Evolutionary conservation across 495 filamentous ascomycete genomes (phyloP).

Genomic region (Hypoxylon perforatum): DNA sequence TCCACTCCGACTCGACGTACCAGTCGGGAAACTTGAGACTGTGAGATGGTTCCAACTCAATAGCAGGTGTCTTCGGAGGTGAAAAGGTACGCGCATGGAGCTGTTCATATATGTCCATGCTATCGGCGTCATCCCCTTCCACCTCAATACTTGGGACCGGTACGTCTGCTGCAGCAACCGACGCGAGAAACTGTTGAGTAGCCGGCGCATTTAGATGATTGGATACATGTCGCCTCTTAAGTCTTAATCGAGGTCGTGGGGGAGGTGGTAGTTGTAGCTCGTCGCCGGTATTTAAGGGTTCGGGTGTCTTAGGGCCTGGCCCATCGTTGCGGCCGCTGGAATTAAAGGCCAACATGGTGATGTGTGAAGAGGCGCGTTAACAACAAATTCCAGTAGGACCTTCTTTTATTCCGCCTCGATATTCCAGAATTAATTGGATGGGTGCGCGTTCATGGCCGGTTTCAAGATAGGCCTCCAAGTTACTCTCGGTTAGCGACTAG

Average conservation of each 20-base stretch:
- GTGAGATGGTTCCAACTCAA: conserved; percentile 48
- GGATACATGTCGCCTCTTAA: conserved; percentile 60
- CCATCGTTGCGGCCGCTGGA: conserved; percentile 50
- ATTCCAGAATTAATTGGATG: conserved; percentile 27
- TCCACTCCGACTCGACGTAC: conserved; percentile 57
- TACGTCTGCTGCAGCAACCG: conserved; percentile 66
- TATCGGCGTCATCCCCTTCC: conserved; percentile 45
- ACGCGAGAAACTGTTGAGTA: conserved; percentile 66
- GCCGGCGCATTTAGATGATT: conserved; percentile 59
- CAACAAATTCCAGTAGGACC: conserved; percentile 19
- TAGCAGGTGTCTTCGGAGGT: conserved; percentile 59
- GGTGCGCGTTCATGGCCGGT: conserved; percentile 23
- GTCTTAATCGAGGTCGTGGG: conserved; percentile 55
- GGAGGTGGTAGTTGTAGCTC: conserved; percentile 53
- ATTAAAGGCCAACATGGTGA: conserved; percentile 53
- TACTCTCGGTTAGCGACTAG: conserved; percentile 4
- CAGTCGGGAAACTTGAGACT: conserved; percentile 58
- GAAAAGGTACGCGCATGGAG: conserved; percentile 50
- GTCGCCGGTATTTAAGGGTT: conserved; percentile 48
- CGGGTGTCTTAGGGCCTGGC: conserved; percentile 56
- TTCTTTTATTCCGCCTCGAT: conserved; percentile 33
- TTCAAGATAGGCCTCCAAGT: conserved; percentile 3
- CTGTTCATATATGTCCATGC: conserved; percentile 41
- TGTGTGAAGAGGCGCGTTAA: conserved; percentile 15
- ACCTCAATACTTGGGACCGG: conserved; percentile 66